phyloP scores from a whole-genome alignment of 768 basidiomycete species.

The Pisolithus sp. region DNA sequence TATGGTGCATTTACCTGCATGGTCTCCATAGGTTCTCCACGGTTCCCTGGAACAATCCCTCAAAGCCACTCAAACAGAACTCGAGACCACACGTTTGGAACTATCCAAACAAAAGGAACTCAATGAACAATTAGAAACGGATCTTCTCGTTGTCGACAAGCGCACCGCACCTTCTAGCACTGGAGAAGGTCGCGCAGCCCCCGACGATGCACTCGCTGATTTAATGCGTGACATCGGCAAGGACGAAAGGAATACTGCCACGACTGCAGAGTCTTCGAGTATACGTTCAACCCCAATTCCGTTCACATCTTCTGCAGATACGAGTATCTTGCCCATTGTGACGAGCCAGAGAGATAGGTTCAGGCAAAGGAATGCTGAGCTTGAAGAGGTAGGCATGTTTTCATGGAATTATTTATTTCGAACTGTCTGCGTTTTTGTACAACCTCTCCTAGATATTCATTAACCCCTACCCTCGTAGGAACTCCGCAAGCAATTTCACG shows the following conservation, averaged over 20 bases:
- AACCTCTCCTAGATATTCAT: not conserved
- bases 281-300: constrained; percentile 59
- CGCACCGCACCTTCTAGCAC: constrained; percentile 18
- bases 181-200: constrained; percentile 20
- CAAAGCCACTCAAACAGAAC: constrained; percentile 47
- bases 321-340: constrained; percentile 96
- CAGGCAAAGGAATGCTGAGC: constrained; percentile 91
- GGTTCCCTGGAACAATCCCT: constrained; percentile 73
- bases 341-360: constrained; percentile 98
- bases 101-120: constrained; percentile 71
- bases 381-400: constrained; percentile 72
- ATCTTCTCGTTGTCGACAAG: constrained; percentile 76
- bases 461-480: constrained; percentile 44
- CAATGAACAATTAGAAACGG: constrained; percentile 89
- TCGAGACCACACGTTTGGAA: constrained; percentile 55
- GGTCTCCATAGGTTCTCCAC: constrained; percentile 59
- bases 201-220: constrained; percentile 58
- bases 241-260: constrained; percentile 9
- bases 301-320: constrained; percentile 73
- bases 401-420: not conserved
- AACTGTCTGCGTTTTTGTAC: no score
- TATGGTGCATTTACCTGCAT: not conserved
- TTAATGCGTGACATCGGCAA: constrained; percentile 53
- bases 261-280: constrained; percentile 14
- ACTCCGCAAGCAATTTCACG: constrained; percentile 90